phyloP scores from a whole-genome alignment of 1,284 basidiomycete species.

The Cerrena zonata region DNA sequence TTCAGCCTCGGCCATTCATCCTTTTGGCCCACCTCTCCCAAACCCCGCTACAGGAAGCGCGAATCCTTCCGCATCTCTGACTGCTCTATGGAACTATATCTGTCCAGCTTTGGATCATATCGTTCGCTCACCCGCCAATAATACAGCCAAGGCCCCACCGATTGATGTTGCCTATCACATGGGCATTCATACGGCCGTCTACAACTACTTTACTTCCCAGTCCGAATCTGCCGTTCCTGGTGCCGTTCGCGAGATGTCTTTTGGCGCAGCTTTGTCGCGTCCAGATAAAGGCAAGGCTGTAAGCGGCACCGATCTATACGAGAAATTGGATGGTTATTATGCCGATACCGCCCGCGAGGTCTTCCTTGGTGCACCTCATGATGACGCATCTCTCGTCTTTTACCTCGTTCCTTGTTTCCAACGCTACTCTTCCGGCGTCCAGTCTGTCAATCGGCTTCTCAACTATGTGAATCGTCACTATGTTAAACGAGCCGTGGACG shows the following conservation, averaged over 20 bases:
- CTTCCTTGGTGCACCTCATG: slow-evolving; percentile 54
- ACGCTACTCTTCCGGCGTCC: slow-evolving; percentile 60
- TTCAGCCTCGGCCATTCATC: not conserved
- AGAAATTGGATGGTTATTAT: slow-evolving; percentile 63
- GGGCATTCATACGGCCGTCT: slow-evolving; percentile 70
- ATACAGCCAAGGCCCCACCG: slow-evolving; percentile 52
- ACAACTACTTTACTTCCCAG: slow-evolving; percentile 71
- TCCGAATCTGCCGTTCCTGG: slow-evolving; percentile 31
- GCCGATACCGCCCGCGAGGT: slow-evolving; percentile 54
- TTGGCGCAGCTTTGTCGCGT: slow-evolving; percentile 24
- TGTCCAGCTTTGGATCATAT: slow-evolving; percentile 71
- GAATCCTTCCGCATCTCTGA: slow-evolving; percentile 64
- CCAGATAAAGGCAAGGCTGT: slow-evolving; percentile 23
- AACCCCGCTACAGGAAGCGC: slow-evolving; percentile 51
- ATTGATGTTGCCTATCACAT: slow-evolving; percentile 69
- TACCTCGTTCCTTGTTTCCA: slow-evolving; percentile 66
- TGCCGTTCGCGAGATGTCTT: not conserved
- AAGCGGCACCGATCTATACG: slow-evolving; percentile 66
- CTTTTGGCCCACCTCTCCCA: slow-evolving; percentile 21
- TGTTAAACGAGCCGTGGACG: slow-evolving; percentile 68
- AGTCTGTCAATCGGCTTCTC: slow-evolving; percentile 61
- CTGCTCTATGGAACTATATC: slow-evolving; percentile 67
- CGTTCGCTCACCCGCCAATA: slow-evolving; percentile 58
- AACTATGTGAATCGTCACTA: slow-evolving; percentile 76
- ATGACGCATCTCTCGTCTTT: slow-evolving; percentile 59